Conservation (phyloP, 768 basidiomycete genomes). For the Kwoniella mangroviensis region DNA sequence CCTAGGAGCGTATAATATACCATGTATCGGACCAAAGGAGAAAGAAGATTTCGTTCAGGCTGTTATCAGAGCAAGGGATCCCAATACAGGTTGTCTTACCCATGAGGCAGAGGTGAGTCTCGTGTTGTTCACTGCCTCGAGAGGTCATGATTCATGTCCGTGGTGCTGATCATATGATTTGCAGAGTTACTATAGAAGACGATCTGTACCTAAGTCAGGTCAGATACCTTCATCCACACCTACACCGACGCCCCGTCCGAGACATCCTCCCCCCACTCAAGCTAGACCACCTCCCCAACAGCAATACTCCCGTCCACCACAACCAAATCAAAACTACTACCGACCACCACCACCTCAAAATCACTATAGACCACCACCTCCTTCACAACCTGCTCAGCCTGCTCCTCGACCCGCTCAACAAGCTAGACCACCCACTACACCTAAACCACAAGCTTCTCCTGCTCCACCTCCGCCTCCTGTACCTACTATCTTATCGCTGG, state of each 20-base stretch:
- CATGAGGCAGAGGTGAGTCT: constrained; percentile 53
- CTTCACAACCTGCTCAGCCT: constrained; percentile 29
- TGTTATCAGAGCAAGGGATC: constrained; percentile 49
- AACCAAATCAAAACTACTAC: constrained; percentile 35
- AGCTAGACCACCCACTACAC: constrained; percentile 33
- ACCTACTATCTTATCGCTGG: constrained; percentile 72
- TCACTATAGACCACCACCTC: constrained; percentile 26
- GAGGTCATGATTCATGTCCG: too few species aligned
- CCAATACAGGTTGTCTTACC: constrained; percentile 49
- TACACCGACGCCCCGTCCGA: constrained; percentile 11
- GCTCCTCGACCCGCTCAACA: constrained; percentile 25
- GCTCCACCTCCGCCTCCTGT: constrained; percentile 60
- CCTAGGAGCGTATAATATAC: constrained; percentile 51
- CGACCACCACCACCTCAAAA: constrained; percentile 32
- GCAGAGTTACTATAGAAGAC: constrained; percentile 53
- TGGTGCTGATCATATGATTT: neutral
- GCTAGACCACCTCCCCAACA: constrained; percentile 22
- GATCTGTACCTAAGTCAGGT: constrained; percentile 51
- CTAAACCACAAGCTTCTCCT: constrained; percentile 49
- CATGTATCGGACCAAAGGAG: constrained; percentile 48
- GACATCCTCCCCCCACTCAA: constrained; percentile 14
- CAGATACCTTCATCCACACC: constrained; percentile 22
- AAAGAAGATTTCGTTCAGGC: constrained; percentile 58
- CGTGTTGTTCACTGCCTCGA: too few species aligned
- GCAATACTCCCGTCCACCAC: constrained; percentile 23